These are phyloP conservation scores for Leishmania arabica DNA, from an alignment of 208 protist genomes.

Conservation along the genomic window DNA sequence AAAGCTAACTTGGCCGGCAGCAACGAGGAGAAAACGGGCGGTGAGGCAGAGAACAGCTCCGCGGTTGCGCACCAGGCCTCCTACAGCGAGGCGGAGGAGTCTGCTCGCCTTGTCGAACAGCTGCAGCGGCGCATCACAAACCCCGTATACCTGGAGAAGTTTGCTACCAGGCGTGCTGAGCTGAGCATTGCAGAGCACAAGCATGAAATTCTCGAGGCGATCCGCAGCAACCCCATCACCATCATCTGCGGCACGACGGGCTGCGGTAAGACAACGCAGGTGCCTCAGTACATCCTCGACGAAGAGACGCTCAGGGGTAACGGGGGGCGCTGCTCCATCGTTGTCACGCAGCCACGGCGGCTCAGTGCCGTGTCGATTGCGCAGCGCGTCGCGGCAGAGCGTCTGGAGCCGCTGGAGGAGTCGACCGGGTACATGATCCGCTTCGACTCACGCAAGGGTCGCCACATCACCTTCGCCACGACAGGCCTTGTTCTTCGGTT, in stretches of 20 bases:
- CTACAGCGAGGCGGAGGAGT: slow-evolving; percentile 39
- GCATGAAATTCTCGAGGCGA: slow-evolving; percentile 70
- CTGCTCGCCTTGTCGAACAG: slow-evolving; percentile 41
- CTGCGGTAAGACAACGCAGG: slow-evolving; percentile 97
- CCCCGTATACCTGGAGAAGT: slow-evolving; percentile 66
- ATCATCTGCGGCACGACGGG: slow-evolving; percentile 97
- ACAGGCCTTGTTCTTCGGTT: slow-evolving; percentile 98
- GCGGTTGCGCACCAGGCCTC: not conserved
- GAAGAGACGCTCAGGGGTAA: slow-evolving; percentile 53
- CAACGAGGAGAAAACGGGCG: not conserved
- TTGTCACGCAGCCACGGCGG: slow-evolving; percentile 98
- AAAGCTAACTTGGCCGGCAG: not conserved
- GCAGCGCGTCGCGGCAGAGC: slow-evolving; percentile 97
- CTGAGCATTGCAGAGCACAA: slow-evolving; percentile 74
- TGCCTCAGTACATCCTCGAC: slow-evolving; percentile 96
- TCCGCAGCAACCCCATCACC: slow-evolving; percentile 78
- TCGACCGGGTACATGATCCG: slow-evolving; percentile 98
- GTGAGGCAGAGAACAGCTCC: too few species aligned
- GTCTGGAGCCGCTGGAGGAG: slow-evolving; percentile 94
- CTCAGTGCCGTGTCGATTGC: slow-evolving; percentile 99
- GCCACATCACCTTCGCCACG: slow-evolving; percentile 98
- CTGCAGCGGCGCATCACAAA: slow-evolving; percentile 58
- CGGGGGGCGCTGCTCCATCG: slow-evolving; percentile 69
- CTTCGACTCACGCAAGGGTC: slow-evolving; percentile 95
- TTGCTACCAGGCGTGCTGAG: slow-evolving; percentile 55